A percentile compares a stretch with the other conserved stretches of the same genome.
Evolutionary conservation across 164 flowering plant genomes (phyloP).

Genomic region (Vitis amurensis): DNA sequence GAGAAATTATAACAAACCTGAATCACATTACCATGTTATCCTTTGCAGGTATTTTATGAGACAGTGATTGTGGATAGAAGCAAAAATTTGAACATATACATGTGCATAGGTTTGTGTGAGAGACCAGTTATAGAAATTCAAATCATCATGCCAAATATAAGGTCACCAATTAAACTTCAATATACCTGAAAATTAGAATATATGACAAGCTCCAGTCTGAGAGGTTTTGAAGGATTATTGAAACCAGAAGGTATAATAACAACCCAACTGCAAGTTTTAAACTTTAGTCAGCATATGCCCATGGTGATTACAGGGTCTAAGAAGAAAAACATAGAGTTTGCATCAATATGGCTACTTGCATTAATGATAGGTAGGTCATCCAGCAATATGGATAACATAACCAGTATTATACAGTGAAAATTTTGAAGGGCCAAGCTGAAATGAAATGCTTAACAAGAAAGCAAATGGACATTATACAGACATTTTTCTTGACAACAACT

Average conservation of each 20-base stretch:
- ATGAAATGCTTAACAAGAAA: conserved; percentile 1
- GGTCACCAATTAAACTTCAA: neutral
- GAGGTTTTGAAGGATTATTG: neutral
- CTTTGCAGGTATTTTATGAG: no score
- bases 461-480: neutral
- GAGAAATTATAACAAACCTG: no score
- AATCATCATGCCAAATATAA: neutral
- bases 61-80: no score
- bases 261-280: conserved; percentile 2
- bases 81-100: no score
- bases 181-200: neutral
- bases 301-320: neutral
- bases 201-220: neutral
- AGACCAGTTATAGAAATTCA: neutral
- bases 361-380: neutral
- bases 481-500: conserved; percentile 5
- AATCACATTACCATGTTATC: no score
- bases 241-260: neutral
- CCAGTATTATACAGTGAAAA: neutral
- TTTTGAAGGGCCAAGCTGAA: neutral
- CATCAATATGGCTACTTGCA: neutral
- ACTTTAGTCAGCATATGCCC: neutral
- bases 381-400: neutral
- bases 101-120: no score
- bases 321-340: neutral